Base-by-base conservation (phyloP, 1,284 basidiomycete species). In the Wolfiporia cocos region DNA sequence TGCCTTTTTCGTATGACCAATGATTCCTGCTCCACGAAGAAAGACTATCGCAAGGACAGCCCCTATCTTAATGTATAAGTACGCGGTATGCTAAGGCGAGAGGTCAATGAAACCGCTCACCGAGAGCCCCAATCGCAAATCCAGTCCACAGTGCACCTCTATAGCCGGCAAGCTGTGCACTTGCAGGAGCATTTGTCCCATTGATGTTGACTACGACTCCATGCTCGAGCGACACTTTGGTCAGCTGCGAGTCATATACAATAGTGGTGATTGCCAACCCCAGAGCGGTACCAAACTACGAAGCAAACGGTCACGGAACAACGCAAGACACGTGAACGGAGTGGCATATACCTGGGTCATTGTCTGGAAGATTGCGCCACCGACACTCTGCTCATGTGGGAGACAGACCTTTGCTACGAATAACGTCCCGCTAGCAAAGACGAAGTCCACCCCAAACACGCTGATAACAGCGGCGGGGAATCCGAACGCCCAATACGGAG, bases 381-480 rank as follows among this genome's bases (percentile, higher is more conserved):
- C 81, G 1, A 92, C 71, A 55, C 78, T 81, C 59, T 92, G 88
- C 55, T 93, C 90, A 44, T 84, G 73, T 1, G 79, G 79, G 2
- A 74, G 61, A 2, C 78, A 74, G n/a, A 86, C 68, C 47, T 81
- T 81, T 0, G 87, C 79, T 39, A 91, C 76, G 56, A 87, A 92
- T 17, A 92, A 66, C 1, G 78, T 81, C 2, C 86, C 88, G 1
- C 78, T 69, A 0, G 87, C 70, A 57, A 83, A 89, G 9, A 89
- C 77, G 54, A 92, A 86, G 57, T 92, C 88, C 0, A 80, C 85
- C 24, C 89, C 89, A 32, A 87, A 70, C 19, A 90, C 87, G 11
- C 74, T 65, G 41, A 88, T 53, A 48, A 84, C 70, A 28, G 89
- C 79, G 1, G 82, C 78, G 4, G 88, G 86, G 66, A 95, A 92